Percentiles rank a stretch among this genome's conserved stretches.
Evolutionary conservation across 1,139 yeast species (phyloP).

Genomic region (Debaryomycetaceae sp.): DNA sequence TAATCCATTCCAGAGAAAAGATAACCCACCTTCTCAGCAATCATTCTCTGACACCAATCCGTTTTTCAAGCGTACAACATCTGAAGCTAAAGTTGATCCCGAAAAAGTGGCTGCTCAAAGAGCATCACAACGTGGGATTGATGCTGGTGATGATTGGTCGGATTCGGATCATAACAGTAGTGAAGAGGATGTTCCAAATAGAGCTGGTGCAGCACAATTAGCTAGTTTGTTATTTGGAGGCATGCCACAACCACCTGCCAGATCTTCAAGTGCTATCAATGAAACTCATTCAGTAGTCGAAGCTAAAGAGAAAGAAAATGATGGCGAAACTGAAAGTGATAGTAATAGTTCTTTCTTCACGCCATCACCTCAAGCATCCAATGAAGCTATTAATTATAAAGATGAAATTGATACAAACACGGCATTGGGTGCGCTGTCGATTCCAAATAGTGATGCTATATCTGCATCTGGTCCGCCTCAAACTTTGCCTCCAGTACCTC

Average conservation of each 20-base stretch:
- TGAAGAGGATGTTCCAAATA: slow-evolving; percentile 46
- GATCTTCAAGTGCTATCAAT: slow-evolving; percentile 11
- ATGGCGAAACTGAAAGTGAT: not conserved
- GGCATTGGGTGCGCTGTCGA: not conserved
- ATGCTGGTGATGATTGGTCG: slow-evolving; percentile 55
- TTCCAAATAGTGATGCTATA: slow-evolving; percentile 4
- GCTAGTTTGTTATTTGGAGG: slow-evolving; percentile 64
- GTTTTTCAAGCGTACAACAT: slow-evolving; percentile 48
- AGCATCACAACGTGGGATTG: slow-evolving; percentile 59
- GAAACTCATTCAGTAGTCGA: slow-evolving; percentile 3
- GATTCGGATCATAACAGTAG: slow-evolving; percentile 54
- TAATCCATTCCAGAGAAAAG: not conserved
- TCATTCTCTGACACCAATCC: slow-evolving; percentile 21
- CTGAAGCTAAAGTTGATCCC: slow-evolving; percentile 40
- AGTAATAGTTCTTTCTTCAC: not conserved
- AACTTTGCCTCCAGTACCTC: slow-evolving; percentile 16
- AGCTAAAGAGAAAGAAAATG: not conserved
- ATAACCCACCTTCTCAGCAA: not conserved
- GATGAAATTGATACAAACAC: not conserved
- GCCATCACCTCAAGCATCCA: not conserved
- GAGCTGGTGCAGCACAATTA: slow-evolving; percentile 58
- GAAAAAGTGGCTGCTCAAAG: slow-evolving; percentile 62
- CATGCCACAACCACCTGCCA: slow-evolving; percentile 46
- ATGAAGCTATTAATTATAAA: not conserved
- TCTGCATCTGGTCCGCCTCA: slow-evolving; percentile 16